A percentile compares a stretch with the other conserved stretches of the same genome.
Evolutionary conservation across 2,329 filamentous ascomycete genomes (phyloP).

Genomic region (Claviceps maximensis): DNA sequence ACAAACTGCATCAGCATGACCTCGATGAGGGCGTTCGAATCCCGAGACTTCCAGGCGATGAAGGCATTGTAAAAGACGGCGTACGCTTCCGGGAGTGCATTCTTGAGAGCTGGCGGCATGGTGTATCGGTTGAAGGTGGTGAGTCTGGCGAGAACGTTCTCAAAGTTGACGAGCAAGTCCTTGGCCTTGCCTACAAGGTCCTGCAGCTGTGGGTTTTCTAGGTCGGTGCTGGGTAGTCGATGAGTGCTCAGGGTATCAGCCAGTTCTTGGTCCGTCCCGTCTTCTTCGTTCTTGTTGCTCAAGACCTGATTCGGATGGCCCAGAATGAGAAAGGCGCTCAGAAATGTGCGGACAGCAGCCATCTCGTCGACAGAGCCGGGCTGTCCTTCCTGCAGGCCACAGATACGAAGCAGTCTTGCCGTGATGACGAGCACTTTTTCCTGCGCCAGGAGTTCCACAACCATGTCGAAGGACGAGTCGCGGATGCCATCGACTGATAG

Average conservation of each 20-base stretch:
- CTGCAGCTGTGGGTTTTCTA: conserved; percentile 49
- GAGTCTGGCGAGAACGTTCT: conserved; percentile 55
- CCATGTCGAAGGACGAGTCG: conserved; percentile 60
- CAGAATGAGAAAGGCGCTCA: conserved; percentile 68
- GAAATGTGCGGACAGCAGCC: conserved; percentile 59
- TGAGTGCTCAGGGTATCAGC: conserved; percentile 20
- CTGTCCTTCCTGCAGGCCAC: conserved; percentile 54
- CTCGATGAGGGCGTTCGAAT: conserved; percentile 64
- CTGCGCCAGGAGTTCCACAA: conserved; percentile 53
- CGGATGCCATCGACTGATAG: conserved; percentile 58
- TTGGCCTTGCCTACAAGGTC: conserved; percentile 67
- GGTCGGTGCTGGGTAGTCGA: conserved; percentile 27
- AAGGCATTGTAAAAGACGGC: conserved; percentile 66
- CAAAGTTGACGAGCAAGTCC: conserved; percentile 66
- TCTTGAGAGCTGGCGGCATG: conserved; percentile 46
- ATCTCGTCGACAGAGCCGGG: conserved; percentile 52
- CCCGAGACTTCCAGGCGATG: conserved; percentile 71
- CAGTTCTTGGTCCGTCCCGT: conserved; percentile 39
- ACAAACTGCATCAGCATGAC: conserved; percentile 82
- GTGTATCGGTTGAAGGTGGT: conserved; percentile 54
- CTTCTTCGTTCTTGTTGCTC: conserved; percentile 56
- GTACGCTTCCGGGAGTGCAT: conserved; percentile 55
- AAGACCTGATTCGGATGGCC: conserved; percentile 69
- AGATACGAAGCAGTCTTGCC: conserved; percentile 53
- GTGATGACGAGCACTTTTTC: conserved; percentile 53